Percentiles rank a stretch among this genome's conserved stretches.
These are phyloP conservation scores for Heterobasidion occidentale DNA, from an alignment of 1,284 basidiomycete species.

Conservation along the genomic window DNA sequence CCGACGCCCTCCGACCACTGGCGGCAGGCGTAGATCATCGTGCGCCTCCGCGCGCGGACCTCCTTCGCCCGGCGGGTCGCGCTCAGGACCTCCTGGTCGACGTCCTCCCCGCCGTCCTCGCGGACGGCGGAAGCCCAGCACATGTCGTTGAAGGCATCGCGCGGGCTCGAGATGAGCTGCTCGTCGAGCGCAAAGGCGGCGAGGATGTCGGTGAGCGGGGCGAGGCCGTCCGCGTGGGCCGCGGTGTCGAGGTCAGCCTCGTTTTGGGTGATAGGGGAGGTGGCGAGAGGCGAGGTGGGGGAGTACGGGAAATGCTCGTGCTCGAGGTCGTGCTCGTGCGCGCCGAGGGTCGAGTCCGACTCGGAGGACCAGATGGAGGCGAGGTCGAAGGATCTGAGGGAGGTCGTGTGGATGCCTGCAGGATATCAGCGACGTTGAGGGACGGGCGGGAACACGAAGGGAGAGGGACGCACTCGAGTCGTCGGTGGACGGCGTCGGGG, in stretches of 20 bases:
- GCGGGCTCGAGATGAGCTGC: neutral
- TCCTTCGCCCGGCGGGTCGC: neutral
- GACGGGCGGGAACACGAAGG: neutral
- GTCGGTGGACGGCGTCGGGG: neutral
- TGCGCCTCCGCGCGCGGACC: neutral
- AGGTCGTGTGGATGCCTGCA: neutral
- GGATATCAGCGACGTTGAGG: neutral
- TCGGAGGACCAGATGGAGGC: neutral
- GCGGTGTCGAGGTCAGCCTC: neutral
- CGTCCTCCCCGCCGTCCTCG: neutral
- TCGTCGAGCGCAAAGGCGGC: neutral
- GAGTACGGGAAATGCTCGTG: neutral
- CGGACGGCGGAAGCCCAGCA: neutral
- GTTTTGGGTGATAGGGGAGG: neutral
- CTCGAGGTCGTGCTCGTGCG: neutral
- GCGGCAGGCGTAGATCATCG: neutral
- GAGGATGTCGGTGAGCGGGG: neutral
- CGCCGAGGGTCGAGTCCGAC: neutral
- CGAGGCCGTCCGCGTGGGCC: neutral
- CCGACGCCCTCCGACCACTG: neutral
- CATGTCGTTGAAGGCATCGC: neutral
- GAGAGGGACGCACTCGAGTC: neutral
- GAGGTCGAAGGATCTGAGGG: neutral
- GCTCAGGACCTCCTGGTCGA: neutral
- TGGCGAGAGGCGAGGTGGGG: neutral